phyloP scores from a whole-genome alignment of 2,329 filamentous ascomycete genomes.

The Penicillium sp. region DNA sequence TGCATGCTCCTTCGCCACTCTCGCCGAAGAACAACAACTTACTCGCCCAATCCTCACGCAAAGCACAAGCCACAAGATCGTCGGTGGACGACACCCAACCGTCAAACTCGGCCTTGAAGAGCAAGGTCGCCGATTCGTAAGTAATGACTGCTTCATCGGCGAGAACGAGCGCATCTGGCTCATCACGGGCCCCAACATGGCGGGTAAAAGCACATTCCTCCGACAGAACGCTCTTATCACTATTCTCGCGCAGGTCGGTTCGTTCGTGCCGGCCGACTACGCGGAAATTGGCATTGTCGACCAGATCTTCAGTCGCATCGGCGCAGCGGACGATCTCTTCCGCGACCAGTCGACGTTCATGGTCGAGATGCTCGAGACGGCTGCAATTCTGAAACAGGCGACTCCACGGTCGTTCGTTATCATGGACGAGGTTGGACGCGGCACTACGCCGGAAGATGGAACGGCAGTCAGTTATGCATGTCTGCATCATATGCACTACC shows the following conservation, averaged over 20 bases:
- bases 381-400: slow-evolving; percentile 82
- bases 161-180: slow-evolving; percentile 72
- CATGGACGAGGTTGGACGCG: slow-evolving; percentile 97
- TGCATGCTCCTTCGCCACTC: slow-evolving; percentile 78
- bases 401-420: slow-evolving; percentile 88
- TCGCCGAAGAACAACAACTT: slow-evolving; percentile 76
- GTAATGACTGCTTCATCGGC: slow-evolving; percentile 86
- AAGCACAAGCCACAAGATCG: slow-evolving; percentile 70
- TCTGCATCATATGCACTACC: slow-evolving; percentile 77
- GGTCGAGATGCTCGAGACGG: slow-evolving; percentile 99
- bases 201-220: slow-evolving; percentile 93
- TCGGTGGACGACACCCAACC: slow-evolving; percentile 88
- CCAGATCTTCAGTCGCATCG: slow-evolving; percentile 90
- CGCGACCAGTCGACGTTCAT: slow-evolving; percentile 97
- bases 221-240: slow-evolving; percentile 95
- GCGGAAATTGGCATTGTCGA: slow-evolving; percentile 92
- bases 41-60: slow-evolving; percentile 74
- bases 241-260: slow-evolving; percentile 89
- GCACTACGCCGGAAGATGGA: slow-evolving; percentile 92
- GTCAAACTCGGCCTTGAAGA: slow-evolving; percentile 82
- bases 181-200: slow-evolving; percentile 93
- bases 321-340: slow-evolving; percentile 94
- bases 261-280: slow-evolving; percentile 86
- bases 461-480: slow-evolving; percentile 88
- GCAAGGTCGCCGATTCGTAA: slow-evolving; percentile 79